Evolutionary conservation across 1,284 basidiomycete species (phyloP), one percentile per base, ranked within the genome.

Genomic region (Porphyrellus sp.): DNA sequence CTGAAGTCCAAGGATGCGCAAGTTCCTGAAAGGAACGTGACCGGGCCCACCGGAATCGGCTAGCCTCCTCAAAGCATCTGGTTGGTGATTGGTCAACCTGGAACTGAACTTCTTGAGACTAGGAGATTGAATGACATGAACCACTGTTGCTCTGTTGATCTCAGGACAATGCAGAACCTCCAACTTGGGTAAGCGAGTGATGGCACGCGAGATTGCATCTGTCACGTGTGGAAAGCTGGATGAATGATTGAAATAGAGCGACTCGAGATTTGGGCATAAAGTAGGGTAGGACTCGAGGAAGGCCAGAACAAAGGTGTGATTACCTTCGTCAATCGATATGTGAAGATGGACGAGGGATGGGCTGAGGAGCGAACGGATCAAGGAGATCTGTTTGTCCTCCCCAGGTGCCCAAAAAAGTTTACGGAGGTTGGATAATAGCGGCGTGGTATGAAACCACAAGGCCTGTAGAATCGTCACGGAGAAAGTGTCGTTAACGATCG

Each of bases 341-440:
- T 35, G 0, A 8, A 61, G 46, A 43, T 45, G 42, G 6, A 41
- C 15, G 2, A 63, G 45, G 3, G 59, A 56, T 18, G 47, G 61
- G n/a, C 35, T 21, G 28, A 63, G 59, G 20, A 59, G 44, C 3
- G 37, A 25, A 45, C 45, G 49, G 30, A 61, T 55, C 1, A 6
- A 28, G 33, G 5, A 51, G 23, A 2, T 3, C 6, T 8, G 31
- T 15, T 18, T 25, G 13, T 8, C 31, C 53, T 2, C 12, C 20
- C n/a, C n/a, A n/a, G 13, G 12, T 0, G 0, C 0, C 59, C 61
- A 58, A 15, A 6, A 1, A 2, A 60, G 50, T 35, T 23, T 49
- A n/a, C 37, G 41, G 16, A 63, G 58, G 30, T 55, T 63, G 13
- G 59, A 54, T 8, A 63, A 50, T 24, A 63, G n/a, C 15, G 15